phyloP scores from a whole-genome alignment of 2,329 filamentous ascomycete species.

The Elsinoe necatrix region DNA sequence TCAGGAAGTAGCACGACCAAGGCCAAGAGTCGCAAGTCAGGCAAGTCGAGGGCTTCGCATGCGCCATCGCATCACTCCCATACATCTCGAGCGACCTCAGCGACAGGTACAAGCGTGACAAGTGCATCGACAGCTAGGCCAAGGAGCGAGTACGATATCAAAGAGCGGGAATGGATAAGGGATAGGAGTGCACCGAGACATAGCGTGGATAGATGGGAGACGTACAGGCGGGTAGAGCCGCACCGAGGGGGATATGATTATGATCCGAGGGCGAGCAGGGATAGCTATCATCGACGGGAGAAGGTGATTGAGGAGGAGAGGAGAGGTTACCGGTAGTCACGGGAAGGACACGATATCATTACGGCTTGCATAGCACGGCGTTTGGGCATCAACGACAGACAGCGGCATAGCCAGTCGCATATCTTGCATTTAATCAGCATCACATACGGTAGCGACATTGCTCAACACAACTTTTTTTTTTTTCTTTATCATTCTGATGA shows the following conservation, averaged over 20 bases:
- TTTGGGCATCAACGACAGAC: neutral
- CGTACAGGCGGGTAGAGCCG: neutral
- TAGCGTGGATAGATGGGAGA: conserved; percentile 1
- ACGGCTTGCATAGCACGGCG: conserved; percentile 1
- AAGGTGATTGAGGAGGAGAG: conserved; percentile 19
- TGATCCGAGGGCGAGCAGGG: conserved; percentile 22
- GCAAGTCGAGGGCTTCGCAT: conserved; percentile 21
- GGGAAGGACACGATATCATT: neutral
- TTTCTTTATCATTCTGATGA: too few species aligned
- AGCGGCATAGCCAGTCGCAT: neutral
- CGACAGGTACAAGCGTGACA: neutral
- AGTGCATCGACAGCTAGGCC: conserved; percentile 19
- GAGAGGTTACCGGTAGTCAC: neutral
- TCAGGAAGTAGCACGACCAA: conserved; percentile 23
- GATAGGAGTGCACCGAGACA: conserved; percentile 1
- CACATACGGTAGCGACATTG: neutral
- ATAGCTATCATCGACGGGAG: conserved; percentile 20
- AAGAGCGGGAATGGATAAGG: conserved; percentile 33
- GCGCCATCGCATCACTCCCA: conserved; percentile 8
- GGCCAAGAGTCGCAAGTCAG: conserved; percentile 17
- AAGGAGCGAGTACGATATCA: conserved; percentile 33
- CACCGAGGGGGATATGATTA: conserved; percentile 19
- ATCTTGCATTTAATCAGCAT: too few species aligned
- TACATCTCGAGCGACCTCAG: neutral
- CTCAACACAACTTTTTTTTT: neutral